Conservation (phyloP, 768 basidiomycete genomes). For the Fistulinella prunicolor region DNA sequence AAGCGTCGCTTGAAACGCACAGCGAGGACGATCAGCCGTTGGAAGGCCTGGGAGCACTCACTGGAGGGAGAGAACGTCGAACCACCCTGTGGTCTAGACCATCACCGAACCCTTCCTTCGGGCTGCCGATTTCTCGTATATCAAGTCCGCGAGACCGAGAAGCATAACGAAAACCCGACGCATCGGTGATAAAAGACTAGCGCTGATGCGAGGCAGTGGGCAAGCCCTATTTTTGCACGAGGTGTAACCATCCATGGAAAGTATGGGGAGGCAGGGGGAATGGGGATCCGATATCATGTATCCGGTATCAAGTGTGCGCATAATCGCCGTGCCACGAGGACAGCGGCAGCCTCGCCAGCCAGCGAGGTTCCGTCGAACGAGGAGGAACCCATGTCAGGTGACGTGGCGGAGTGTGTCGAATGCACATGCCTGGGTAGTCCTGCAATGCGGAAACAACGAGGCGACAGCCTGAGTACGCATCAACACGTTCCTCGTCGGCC, state of each 20-base stretch:
- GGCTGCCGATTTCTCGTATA: too few relatives aligned
- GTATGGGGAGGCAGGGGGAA: neutral
- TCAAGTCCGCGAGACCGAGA: neutral
- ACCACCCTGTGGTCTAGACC: too few relatives aligned
- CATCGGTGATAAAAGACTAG: neutral
- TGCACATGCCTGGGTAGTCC: neutral
- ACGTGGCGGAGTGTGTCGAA: slow-evolving; percentile 2
- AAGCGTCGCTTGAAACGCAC: slow-evolving; percentile 1
- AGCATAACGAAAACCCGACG: neutral
- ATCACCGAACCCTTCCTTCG: too few relatives aligned
- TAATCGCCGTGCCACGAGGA: slow-evolving; percentile 3
- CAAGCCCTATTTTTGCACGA: neutral
- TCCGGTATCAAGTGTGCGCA: neutral
- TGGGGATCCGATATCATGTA: neutral
- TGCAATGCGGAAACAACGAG: slow-evolving; percentile 15
- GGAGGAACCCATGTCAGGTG: neutral
- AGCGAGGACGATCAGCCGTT: neutral
- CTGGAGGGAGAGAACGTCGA: neutral
- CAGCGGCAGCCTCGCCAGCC: neutral
- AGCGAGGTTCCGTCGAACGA: neutral
- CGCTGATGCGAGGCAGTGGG: neutral
- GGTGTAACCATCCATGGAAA: neutral
- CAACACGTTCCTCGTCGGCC: neutral
- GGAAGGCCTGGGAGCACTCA: neutral
- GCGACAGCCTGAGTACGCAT: slow-evolving; percentile 13